These are phyloP conservation scores for Polytolypa hystricis DNA, from an alignment of 2,329 filamentous ascomycete species.

Conservation along the genomic window DNA sequence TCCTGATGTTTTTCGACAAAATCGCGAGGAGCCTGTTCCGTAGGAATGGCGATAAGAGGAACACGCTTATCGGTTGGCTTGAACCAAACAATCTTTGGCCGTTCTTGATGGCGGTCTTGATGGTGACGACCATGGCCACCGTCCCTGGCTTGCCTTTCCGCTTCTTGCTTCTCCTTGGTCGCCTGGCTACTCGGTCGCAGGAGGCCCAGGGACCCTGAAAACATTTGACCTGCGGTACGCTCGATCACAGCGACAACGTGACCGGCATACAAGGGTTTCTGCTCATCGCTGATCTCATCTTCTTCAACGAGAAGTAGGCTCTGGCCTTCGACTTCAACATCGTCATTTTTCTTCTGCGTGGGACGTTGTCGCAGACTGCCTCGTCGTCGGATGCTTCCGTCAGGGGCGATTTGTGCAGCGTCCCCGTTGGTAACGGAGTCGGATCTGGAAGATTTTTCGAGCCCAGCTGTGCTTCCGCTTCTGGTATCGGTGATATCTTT, in stretches of 20 bases:
- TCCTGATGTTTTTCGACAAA: conserved; percentile 98
- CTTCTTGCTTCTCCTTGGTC: conserved; percentile 98
- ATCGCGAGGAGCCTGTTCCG: conserved; percentile 91
- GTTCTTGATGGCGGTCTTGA: conserved; percentile 79
- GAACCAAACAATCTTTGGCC: conserved; percentile 99
- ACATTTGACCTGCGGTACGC: conserved; percentile 96
- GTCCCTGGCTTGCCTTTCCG: conserved; percentile 83
- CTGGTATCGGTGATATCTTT: conserved; percentile 96
- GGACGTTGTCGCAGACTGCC: conserved; percentile 93
- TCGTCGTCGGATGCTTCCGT: conserved; percentile 81
- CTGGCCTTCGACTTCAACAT: conserved; percentile 96
- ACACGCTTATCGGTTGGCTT: conserved; percentile 99
- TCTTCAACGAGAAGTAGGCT: conserved; percentile 94
- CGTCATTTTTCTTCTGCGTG: conserved; percentile 99
- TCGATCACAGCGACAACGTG: conserved; percentile 97
- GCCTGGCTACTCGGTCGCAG: conserved; percentile 94
- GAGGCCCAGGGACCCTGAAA: conserved; percentile 88
- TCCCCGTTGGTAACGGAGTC: conserved; percentile 53
- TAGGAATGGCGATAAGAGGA: conserved; percentile 93
- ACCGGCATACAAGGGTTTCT: conserved; percentile 93
- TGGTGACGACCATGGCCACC: conserved; percentile 62
- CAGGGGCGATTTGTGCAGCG: conserved; percentile 49
- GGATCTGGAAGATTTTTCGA: conserved; percentile 46
- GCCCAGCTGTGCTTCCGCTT: conserved; percentile 61
- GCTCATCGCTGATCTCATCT: conserved; percentile 96